Evolutionary conservation across 768 basidiomycete genomes (phyloP).

Genomic region (Nevesoporus exiguus): DNA sequence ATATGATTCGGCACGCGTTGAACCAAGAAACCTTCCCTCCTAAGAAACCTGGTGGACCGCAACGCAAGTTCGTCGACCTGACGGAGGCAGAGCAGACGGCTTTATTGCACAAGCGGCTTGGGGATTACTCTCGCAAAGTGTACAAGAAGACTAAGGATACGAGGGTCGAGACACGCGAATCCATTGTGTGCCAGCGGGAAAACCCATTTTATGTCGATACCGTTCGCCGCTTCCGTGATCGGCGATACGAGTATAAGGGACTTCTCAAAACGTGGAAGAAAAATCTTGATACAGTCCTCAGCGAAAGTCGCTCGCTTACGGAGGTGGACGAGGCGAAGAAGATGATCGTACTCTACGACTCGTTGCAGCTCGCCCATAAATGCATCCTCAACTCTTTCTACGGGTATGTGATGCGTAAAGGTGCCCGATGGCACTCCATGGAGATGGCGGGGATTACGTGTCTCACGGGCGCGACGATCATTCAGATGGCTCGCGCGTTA

Average conservation of each 20-base stretch:
- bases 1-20: slow-evolving; percentile 97
- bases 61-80: slow-evolving; percentile 81
- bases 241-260: slow-evolving; percentile 98
- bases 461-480: slow-evolving; percentile 94
- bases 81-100: slow-evolving; percentile 84
- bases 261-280: slow-evolving; percentile 99
- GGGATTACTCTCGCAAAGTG: slow-evolving; percentile 97
- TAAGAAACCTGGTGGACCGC: slow-evolving; percentile 66
- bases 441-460: slow-evolving; percentile 99
- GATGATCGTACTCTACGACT: slow-evolving; percentile 98
- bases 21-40: slow-evolving; percentile 93
- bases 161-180: slow-evolving; percentile 86
- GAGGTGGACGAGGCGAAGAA: slow-evolving; percentile 97
- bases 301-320: slow-evolving; percentile 69
- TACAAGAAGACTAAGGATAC: slow-evolving; percentile 99
- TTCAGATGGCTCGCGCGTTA: slow-evolving; percentile 96
- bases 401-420: slow-evolving; percentile 99
- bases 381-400: slow-evolving; percentile 99
- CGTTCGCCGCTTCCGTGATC: slow-evolving; percentile 93
- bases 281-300: slow-evolving; percentile 74
- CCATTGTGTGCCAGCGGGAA: slow-evolving; percentile 96
- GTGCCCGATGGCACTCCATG: slow-evolving; percentile 99
- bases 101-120: slow-evolving; percentile 91
- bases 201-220: slow-evolving; percentile 99
- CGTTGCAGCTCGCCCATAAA: slow-evolving; percentile 97